Conservation (phyloP, 108 stramenopile species). For the Pseudonitzschia pungens region DNA sequence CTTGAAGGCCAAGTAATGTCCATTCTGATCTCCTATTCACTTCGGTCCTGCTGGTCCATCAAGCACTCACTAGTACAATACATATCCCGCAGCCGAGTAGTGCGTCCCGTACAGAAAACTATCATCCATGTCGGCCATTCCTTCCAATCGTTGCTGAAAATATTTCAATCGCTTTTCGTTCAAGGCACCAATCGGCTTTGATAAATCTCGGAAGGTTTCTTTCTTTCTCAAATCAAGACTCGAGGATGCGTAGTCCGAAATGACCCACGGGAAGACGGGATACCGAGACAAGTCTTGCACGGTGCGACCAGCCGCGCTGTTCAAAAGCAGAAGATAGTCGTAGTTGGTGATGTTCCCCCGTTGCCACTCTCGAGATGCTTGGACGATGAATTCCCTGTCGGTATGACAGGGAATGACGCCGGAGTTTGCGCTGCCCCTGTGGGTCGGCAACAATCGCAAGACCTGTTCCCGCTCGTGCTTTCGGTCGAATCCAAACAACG, state of each 20-base stretch:
- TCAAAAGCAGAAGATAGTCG: slow-evolving; percentile 93
- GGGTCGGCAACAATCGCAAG: slow-evolving; percentile 51
- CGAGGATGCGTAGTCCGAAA: slow-evolving; percentile 75
- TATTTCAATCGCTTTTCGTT: slow-evolving; percentile 84
- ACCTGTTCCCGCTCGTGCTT: slow-evolving; percentile 73
- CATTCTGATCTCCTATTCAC: background rate
- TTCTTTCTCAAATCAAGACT: slow-evolving; percentile 67
- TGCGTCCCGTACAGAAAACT: slow-evolving; percentile 96
- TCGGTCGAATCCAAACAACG: slow-evolving; percentile 68
- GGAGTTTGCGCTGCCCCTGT: background rate
- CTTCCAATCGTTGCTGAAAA: slow-evolving; percentile 79
- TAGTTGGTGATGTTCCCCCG: slow-evolving; percentile 78
- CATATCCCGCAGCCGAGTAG: slow-evolving; percentile 96
- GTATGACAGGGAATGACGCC: slow-evolving; percentile 61
- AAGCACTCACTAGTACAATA: slow-evolving; percentile 73
- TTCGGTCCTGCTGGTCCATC: background rate
- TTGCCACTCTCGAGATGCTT: slow-evolving; percentile 68
- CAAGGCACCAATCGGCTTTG: slow-evolving; percentile 97
- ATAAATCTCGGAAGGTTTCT: slow-evolving; percentile 84
- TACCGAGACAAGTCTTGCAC: slow-evolving; percentile 96
- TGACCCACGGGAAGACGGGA: slow-evolving; percentile 98
- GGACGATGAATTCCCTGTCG: slow-evolving; percentile 73
- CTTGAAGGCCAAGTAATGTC: background rate
- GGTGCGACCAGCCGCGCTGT: slow-evolving; percentile 92
- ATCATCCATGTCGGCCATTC: slow-evolving; percentile 70